phyloP scores from a whole-genome alignment of 371 early-diverging fungal genomes.

The Mucor piriformis region DNA sequence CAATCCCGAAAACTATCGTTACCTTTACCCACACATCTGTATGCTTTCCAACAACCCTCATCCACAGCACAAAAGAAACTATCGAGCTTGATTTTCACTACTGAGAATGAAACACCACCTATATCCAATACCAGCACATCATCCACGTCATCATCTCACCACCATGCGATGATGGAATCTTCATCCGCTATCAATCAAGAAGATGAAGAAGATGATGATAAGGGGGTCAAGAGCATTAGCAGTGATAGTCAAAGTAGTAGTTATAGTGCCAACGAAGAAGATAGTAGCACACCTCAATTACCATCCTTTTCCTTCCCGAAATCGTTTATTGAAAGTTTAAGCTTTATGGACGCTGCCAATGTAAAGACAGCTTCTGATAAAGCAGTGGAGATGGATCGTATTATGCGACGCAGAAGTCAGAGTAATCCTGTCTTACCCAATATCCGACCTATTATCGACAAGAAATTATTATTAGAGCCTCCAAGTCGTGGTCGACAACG shows the following conservation, averaged over 20 bases:
- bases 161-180: background rate
- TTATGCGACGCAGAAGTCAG: conserved; percentile 34
- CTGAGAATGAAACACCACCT: background rate
- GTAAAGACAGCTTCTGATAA: conserved; percentile 6
- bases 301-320: conserved; percentile 11
- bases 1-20: conserved; percentile 22
- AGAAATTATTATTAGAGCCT: conserved; percentile 16
- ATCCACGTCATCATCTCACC: background rate
- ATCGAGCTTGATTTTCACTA: background rate
- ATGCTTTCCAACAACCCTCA: background rate
- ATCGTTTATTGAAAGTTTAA: conserved; percentile 4
- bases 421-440: conserved; percentile 35
- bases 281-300: conserved; percentile 5
- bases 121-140: background rate
- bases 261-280: background rate
- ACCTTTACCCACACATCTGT: conserved; percentile 21
- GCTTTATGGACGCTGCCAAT: conserved; percentile 2
- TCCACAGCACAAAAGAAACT: background rate
- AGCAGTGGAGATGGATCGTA: conserved; percentile 21
- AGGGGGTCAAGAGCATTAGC: background rate
- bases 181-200: background rate
- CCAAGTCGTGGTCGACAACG: conserved; percentile 19
- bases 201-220: background rate
- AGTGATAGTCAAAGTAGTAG: background rate
- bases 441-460: conserved; percentile 10